phyloP scores from a whole-genome alignment of 169 alveolate genomes.

The Plasmodium sp. region DNA sequence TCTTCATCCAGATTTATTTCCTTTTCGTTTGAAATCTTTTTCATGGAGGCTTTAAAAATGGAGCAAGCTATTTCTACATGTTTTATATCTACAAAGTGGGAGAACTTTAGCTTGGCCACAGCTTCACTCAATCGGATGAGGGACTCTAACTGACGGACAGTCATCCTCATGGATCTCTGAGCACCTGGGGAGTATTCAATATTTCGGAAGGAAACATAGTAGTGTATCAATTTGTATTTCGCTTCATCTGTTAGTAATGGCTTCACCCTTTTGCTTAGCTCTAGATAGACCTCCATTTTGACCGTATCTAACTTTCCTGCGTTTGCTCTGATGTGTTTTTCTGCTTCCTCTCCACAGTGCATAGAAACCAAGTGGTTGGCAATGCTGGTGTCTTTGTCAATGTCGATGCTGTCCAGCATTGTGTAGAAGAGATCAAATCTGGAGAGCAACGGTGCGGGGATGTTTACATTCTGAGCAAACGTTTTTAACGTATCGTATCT shows the following conservation, averaged over 20 bases:
- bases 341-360: conserved; percentile 73
- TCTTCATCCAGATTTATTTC: conserved; percentile 75
- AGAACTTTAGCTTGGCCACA: conserved; percentile 94
- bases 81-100: conserved; percentile 89
- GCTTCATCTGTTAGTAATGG: conserved; percentile 95
- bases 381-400: conserved; percentile 90
- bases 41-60: conserved; percentile 90
- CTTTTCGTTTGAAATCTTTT: conserved; percentile 81
- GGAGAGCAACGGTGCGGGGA: conserved; percentile 97
- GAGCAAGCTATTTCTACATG: conserved; percentile 96
- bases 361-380: conserved; percentile 82
- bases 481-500: conserved; percentile 94
- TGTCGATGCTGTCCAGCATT: conserved; percentile 93
- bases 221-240: conserved; percentile 91
- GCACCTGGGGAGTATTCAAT: conserved; percentile 90
- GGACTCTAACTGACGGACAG: conserved; percentile 97
- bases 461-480: conserved; percentile 93
- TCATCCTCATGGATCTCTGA: conserved; percentile 93
- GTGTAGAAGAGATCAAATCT: conserved; percentile 97
- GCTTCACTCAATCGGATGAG: conserved; percentile 96
- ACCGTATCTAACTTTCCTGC: conserved; percentile 85
- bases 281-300: conserved; percentile 92
- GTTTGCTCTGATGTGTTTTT: conserved; percentile 42
- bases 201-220: conserved; percentile 92
- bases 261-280: conserved; percentile 92